These are phyloP conservation scores for Coemansia nantahalensis DNA, from an alignment of 192 early-diverging fungal genomes.

Conservation along the genomic window DNA sequence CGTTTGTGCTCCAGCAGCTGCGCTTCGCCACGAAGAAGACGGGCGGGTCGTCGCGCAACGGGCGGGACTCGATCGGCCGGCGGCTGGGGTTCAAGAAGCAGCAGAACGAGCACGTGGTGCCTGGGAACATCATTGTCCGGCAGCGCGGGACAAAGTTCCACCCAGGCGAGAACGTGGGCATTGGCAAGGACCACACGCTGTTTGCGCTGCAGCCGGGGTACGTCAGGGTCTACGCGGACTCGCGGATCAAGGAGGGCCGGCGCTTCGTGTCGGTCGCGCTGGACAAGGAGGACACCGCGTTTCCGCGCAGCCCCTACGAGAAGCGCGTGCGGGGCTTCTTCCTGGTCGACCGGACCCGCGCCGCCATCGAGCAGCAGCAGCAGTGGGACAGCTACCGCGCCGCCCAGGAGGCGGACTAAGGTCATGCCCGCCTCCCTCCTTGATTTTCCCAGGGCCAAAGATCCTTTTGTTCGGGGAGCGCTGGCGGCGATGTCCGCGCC, in stretches of 20 bases:
- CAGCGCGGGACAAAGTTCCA: slow-evolving; percentile 78
- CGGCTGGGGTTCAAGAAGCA: slow-evolving; percentile 74
- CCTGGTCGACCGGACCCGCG: slow-evolving; percentile 54
- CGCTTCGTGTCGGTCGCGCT: slow-evolving; percentile 67
- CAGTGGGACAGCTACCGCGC: slow-evolving; percentile 38
- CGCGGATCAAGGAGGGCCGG: slow-evolving; percentile 57
- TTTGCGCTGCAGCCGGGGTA: slow-evolving; percentile 69
- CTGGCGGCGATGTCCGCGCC: too few relatives aligned
- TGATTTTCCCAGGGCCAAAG: too few relatives aligned
- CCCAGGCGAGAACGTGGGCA: slow-evolving; percentile 75
- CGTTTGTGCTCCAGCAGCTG: slow-evolving; percentile 50
- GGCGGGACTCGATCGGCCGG: slow-evolving; percentile 74
- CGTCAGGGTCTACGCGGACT: slow-evolving; percentile 72
- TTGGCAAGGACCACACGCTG: slow-evolving; percentile 78
- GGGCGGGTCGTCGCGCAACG: slow-evolving; percentile 76
- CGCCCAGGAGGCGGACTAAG: slow-evolving; percentile 5
- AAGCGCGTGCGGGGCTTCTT: slow-evolving; percentile 69
- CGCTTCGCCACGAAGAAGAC: slow-evolving; percentile 77
- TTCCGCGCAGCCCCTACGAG: slow-evolving; percentile 60
- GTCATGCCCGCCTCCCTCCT: too few relatives aligned
- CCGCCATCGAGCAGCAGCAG: slow-evolving; percentile 25
- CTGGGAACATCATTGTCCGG: slow-evolving; percentile 79
- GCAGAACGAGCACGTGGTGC: slow-evolving; percentile 64
- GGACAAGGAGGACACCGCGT: slow-evolving; percentile 56
- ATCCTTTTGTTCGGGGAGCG: too few relatives aligned